Evolutionary conservation across 176 grass and related monocot species (phyloP).

Genomic region (Panicum miliaceum): DNA sequence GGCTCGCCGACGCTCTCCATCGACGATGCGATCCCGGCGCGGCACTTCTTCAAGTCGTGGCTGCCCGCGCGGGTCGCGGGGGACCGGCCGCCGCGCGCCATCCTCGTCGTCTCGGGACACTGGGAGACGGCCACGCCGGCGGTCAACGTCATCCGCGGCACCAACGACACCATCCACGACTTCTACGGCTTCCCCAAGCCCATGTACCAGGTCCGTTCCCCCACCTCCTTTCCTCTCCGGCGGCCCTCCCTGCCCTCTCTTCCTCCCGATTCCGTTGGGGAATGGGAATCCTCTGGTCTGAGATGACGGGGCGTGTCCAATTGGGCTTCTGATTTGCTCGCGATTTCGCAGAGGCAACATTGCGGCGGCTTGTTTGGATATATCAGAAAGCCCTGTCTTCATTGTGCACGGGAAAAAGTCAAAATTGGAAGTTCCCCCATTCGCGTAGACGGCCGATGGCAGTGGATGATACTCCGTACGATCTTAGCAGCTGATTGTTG

Average conservation of each 20-base stretch:
- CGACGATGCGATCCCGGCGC: conserved; percentile 68
- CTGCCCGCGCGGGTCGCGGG: conserved; percentile 49
- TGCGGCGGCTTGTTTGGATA: background rate
- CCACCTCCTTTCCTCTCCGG: no score
- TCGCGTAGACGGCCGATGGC: no score
- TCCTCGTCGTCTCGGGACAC: conserved; percentile 80
- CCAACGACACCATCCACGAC: conserved; percentile 70
- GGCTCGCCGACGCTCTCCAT: conserved; percentile 86
- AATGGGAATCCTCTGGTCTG: background rate
- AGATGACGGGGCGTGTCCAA: background rate
- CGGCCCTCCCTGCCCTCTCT: background rate
- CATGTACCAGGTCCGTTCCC: conserved; percentile 70
- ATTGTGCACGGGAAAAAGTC: background rate
- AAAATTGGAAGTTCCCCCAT: background rate
- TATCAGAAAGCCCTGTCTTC: background rate
- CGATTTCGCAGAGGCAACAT: background rate
- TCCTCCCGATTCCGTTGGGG: background rate
- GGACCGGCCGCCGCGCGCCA: conserved; percentile 51
- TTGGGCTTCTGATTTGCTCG: background rate
- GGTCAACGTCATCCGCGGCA: conserved; percentile 59
- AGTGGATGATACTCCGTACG: no score
- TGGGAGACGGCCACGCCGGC: conserved; percentile 66
- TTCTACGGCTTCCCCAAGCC: conserved; percentile 70
- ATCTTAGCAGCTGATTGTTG: background rate
- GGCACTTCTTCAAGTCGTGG: conserved; percentile 80